A percentile compares a stretch with the other conserved stretches of the same genome.
Conservation (phyloP, 2,329 filamentous ascomycete genomes). For the Stenocarpella maydis region DNA sequence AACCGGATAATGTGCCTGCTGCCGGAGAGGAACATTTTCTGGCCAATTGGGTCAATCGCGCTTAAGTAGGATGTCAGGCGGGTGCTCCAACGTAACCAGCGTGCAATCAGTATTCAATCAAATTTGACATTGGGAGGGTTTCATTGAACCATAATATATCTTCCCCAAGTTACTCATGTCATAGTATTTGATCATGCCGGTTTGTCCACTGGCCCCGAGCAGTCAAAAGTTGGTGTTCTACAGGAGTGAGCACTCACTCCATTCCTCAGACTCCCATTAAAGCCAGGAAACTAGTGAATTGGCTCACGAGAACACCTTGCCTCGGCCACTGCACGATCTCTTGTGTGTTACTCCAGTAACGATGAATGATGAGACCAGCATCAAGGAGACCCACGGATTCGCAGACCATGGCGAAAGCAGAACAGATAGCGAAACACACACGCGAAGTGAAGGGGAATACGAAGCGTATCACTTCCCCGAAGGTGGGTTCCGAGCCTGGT, state of each 20-base stretch:
- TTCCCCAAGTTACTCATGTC: background rate
- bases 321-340: background rate
- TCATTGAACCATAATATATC: background rate
- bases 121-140: constrained; percentile 1
- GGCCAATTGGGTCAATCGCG: constrained; percentile 15
- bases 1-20: constrained; percentile 10
- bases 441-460: background rate
- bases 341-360: background rate
- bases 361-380: constrained; percentile 14
- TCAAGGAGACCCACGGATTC: background rate
- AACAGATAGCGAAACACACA: constrained; percentile 5
- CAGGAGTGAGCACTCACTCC: background rate
- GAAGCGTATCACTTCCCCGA: constrained; percentile 20
- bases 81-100: background rate
- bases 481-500: constrained; percentile 49
- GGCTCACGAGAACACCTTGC: background rate
- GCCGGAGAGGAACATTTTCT: background rate
- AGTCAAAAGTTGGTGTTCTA: background rate
- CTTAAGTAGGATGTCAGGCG: background rate
- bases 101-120: background rate
- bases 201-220: background rate
- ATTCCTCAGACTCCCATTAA: background rate
- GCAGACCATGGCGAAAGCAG: constrained; percentile 4
- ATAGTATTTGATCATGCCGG: background rate
- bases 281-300: background rate